Base-by-base conservation (phyloP, 148 eudicot species). In the Heliosperma pusillum region DNA sequence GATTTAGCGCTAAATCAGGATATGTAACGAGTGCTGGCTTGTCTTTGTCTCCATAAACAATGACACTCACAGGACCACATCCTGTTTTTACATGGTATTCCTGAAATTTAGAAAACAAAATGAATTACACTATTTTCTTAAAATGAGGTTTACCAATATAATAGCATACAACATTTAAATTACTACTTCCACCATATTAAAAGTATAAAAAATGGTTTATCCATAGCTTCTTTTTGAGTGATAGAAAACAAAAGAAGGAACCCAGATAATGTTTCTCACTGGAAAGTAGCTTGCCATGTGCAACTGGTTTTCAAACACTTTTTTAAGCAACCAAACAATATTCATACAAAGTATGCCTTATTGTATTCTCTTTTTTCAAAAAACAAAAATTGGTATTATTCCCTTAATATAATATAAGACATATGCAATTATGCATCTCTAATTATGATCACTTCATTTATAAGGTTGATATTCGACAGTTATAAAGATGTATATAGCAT, bases 1-100 rank as follows among this genome's bases (percentile, higher is more conserved):
- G 93, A 85, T 96, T 96, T 74, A 96, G 78, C 78, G 99, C 99
- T 79, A 96, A 78, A 90, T 96, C 99, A 16, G 99, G 99, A 82
- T 96, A 96, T 21, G 99, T 96, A 83, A 96, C 65, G 79, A 96
- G 80, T 19, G 97, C 93, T 25, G 99, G 97, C 77, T 96, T 92
- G 67, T 96, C 91, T 78, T 80, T 93, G 80, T 96, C 99, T 76
- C 99, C 99, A 82, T 89, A 96, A 70, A 96, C 97, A 77, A 90
- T 89, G 83, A 96, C 96, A 82, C 97, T 90, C 55, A 92, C 89
- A 77, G 91, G 82, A 73, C 99, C 97, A 57, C 66, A 53, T 69
- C 88, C 87, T 55, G 99, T 96, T 70, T 82, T 79, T 77, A 96
- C 86, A 69, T 81, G 86, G 83, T 92, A 93, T 79, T 96, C 97